Evolutionary conservation across 2,329 filamentous ascomycete species (phyloP).

Genomic region (Tetracladium maxilliforme): DNA sequence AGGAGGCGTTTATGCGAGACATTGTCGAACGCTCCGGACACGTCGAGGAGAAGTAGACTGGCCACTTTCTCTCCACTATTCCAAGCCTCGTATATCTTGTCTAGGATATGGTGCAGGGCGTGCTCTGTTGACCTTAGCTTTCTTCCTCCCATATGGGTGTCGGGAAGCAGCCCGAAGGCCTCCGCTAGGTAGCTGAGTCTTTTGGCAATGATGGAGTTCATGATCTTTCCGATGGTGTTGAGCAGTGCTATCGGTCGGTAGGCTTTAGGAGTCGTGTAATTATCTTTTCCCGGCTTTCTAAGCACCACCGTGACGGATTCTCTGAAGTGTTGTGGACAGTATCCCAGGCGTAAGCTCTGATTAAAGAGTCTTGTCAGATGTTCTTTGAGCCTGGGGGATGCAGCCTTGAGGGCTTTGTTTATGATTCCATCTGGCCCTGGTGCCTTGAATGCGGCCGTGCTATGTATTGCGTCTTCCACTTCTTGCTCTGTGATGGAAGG

Average conservation of each 20-base stretch:
- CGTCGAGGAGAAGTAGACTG: conserved; percentile 15
- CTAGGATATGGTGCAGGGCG: conserved; percentile 12
- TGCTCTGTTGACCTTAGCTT: conserved; percentile 11
- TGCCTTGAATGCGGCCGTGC: conserved; percentile 6
- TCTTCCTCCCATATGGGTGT: conserved; percentile 12
- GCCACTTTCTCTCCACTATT: conserved; percentile 8
- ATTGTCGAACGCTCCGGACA: conserved; percentile 14
- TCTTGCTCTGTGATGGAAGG: conserved; percentile 6
- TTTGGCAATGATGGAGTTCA: conserved; percentile 12
- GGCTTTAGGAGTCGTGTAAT: conserved; percentile 13
- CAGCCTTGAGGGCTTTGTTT: conserved; percentile 5
- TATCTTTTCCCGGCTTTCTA: conserved; percentile 12
- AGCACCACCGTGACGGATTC: conserved; percentile 9
- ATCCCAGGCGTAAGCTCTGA: conserved; percentile 3
- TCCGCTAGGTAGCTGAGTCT: conserved; percentile 8
- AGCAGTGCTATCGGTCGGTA: conserved; percentile 13
- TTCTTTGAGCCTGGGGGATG: conserved; percentile 3
- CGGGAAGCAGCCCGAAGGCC: too few species aligned
- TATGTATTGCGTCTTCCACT: conserved; percentile 4
- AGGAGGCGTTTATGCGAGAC: conserved; percentile 10
- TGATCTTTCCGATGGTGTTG: conserved; percentile 13
- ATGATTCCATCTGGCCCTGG: conserved; percentile 6
- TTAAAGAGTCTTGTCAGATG: conserved; percentile 7
- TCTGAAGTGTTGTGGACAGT: conserved; percentile 3
- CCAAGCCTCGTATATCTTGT: conserved; percentile 12